Evolutionary conservation across 495 filamentous ascomycete species (phyloP), one percentile per base, ranked within the genome.

Genomic region (Trichoderma gamsii): DNA sequence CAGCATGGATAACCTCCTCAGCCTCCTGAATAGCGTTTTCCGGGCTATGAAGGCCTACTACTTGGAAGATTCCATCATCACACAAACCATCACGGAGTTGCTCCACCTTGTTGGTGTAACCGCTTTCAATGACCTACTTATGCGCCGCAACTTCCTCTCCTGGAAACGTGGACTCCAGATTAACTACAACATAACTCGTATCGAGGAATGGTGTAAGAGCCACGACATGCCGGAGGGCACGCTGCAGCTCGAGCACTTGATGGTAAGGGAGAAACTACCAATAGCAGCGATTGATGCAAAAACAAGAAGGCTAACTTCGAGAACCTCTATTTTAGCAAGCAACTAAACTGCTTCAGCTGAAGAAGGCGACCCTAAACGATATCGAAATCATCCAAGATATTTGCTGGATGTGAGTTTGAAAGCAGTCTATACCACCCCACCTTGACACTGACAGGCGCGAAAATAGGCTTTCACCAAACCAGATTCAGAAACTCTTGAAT

Each of bases 361-460:
- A 99, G 87, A 99, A 99, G 79, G 96, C 96, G 8, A 99, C 96
- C 5, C 77, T 99, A 74, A 97, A 97, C 78, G 96, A 99, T 76
- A 99, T 99, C 74, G 96, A 98, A 78, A 99, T 99, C 72, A 99
- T 99, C 69, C 96, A 99, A 82, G 96, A 99, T 76, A 99, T 99
- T 70, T 99, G 96, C 84, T 99, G 96, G 96, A 98, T 98, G 95
- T 94, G 79, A 85, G 88, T 84, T 41, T 23, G 2, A 15, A 38
- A 38, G n/a, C 11, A 44, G 11, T 32, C 16, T 52, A 67, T 59
- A 66, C 44, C 32, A 12, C 21, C 21, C 1, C 67, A 21, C 25
- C 66, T 27, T 1, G 13, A 8, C 41, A 32, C 75, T 78, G 69
- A 77, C 68, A 41, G 18, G 35, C 35, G 8, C 11, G 18, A 44